Evolutionary conservation across 2,329 filamentous ascomycete genomes (phyloP).

Genomic region (Didymella glomerata): DNA sequence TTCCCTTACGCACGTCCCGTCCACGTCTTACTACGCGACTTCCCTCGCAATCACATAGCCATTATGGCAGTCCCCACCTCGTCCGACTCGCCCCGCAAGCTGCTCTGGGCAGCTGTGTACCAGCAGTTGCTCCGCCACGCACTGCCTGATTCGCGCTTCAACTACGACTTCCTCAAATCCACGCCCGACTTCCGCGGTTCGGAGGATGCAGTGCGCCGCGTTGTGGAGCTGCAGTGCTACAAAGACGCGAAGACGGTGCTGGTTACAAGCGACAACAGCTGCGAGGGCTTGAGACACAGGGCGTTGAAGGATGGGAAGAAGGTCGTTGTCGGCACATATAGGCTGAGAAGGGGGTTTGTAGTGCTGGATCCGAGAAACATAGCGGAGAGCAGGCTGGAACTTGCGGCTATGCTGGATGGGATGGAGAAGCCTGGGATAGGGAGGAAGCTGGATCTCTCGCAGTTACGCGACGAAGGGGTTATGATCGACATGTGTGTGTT

Average conservation of each 20-base stretch:
- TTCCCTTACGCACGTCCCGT: not conserved
- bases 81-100: conserved; percentile 25
- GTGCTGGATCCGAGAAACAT: conserved; percentile 52
- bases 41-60: not conserved
- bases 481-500: conserved; percentile 52
- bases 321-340: conserved; percentile 55
- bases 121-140: conserved; percentile 51
- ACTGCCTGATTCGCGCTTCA: conserved; percentile 55
- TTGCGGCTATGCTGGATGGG: conserved; percentile 54
- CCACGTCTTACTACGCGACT: not conserved
- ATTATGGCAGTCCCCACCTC: conserved; percentile 29
- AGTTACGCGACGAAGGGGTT: conserved; percentile 44
- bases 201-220: conserved; percentile 40
- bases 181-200: conserved; percentile 56
- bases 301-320: conserved; percentile 54
- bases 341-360: conserved; percentile 54
- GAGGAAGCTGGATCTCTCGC: conserved; percentile 43
- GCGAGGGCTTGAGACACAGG: conserved; percentile 52
- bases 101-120: conserved; percentile 47
- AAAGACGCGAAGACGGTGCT: conserved; percentile 46
- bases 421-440: conserved; percentile 55
- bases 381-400: conserved; percentile 34
- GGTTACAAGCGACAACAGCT: conserved; percentile 56
- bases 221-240: conserved; percentile 48
- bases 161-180: conserved; percentile 56